A percentile compares a stretch with the other conserved stretches of the same genome.
phyloP scores from a whole-genome alignment of 1,284 basidiomycete species.

The Puccinia sorghi region DNA sequence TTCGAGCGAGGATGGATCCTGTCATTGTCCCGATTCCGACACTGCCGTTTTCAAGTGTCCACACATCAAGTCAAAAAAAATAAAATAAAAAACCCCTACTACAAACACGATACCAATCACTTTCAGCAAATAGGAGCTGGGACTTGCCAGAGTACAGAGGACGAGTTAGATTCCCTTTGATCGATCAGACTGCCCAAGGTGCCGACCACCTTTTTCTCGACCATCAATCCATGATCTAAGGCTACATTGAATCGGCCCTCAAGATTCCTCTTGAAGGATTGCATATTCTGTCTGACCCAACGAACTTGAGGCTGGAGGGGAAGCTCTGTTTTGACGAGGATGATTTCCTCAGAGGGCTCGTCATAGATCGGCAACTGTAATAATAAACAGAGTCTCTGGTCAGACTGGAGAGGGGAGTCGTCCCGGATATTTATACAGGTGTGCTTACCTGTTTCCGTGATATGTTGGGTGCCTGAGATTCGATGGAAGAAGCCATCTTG shows the following conservation, averaged over 20 bases:
- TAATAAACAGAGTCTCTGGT: not conserved
- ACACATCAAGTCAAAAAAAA: too few species aligned
- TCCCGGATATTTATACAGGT: too few species aligned
- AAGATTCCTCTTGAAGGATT: slow-evolving; percentile 19
- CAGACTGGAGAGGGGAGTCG: not conserved
- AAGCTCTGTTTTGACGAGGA: slow-evolving; percentile 42
- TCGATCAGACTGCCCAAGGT: slow-evolving; percentile 28
- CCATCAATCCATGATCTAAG: slow-evolving; percentile 23
- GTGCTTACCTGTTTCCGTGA: slow-evolving; percentile 20
- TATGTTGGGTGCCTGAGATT: not conserved
- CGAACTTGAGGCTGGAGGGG: slow-evolving; percentile 40
- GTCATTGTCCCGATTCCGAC: slow-evolving; percentile 47
- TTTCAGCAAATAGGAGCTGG: not conserved
- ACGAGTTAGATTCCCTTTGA: slow-evolving; percentile 30
- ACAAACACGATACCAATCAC: too few species aligned
- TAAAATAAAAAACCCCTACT: too few species aligned
- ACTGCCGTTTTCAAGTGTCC: not conserved
- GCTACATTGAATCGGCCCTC: not conserved
- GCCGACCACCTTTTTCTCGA: slow-evolving; percentile 29
- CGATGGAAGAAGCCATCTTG: not conserved
- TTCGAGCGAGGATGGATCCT: slow-evolving; percentile 47
- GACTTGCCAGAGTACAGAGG: slow-evolving; percentile 25
- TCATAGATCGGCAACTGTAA: slow-evolving; percentile 46
- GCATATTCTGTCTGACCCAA: slow-evolving; percentile 23
- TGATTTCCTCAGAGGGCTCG: slow-evolving; percentile 32